Evolutionary conservation across 805 yeast species (phyloP).

Genomic region (Candida arabinofermentans): DNA sequence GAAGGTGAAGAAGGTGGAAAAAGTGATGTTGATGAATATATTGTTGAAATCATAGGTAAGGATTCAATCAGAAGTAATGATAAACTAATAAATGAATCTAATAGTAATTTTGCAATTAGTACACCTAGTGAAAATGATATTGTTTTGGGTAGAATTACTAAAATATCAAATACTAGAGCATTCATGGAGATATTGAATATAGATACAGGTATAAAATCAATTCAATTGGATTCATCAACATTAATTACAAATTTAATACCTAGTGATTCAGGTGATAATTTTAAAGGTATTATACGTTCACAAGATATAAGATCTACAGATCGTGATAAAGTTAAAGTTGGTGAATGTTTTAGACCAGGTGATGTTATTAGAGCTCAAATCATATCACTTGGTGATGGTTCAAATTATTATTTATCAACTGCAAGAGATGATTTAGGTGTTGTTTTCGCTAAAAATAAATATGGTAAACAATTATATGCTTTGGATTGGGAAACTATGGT

Average conservation of each 20-base stretch:
- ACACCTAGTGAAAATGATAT: constrained; percentile 83
- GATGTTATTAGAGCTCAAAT: constrained; percentile 85
- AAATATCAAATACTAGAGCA: constrained; percentile 66
- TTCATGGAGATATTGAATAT: constrained; percentile 58
- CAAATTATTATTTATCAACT: constrained; percentile 83
- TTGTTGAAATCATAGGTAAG: constrained; percentile 21
- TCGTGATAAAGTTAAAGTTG: constrained; percentile 77
- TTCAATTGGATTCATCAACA: constrained; percentile 8
- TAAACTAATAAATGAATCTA: too few relatives aligned
- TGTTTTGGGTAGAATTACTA: constrained; percentile 71
- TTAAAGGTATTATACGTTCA: constrained; percentile 78
- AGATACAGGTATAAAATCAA: constrained; percentile 31
- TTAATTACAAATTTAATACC: constrained; percentile 39
- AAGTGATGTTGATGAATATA: constrained; percentile 7
- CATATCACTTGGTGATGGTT: constrained; percentile 89
- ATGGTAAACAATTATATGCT: constrained; percentile 79
- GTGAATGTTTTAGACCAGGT: constrained; percentile 83
- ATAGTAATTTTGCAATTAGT: constrained; percentile 32
- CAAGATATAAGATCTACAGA: constrained; percentile 92
- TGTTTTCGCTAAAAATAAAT: constrained; percentile 73
- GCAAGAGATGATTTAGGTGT: constrained; percentile 93
- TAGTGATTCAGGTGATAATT: constrained; percentile 79
- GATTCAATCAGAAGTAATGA: neutral
- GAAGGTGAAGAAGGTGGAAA: constrained; percentile 13
- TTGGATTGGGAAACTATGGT: constrained; percentile 96